Base-by-base conservation (phyloP, 768 basidiomycete genomes). In the Saitozyma podzolica region DNA sequence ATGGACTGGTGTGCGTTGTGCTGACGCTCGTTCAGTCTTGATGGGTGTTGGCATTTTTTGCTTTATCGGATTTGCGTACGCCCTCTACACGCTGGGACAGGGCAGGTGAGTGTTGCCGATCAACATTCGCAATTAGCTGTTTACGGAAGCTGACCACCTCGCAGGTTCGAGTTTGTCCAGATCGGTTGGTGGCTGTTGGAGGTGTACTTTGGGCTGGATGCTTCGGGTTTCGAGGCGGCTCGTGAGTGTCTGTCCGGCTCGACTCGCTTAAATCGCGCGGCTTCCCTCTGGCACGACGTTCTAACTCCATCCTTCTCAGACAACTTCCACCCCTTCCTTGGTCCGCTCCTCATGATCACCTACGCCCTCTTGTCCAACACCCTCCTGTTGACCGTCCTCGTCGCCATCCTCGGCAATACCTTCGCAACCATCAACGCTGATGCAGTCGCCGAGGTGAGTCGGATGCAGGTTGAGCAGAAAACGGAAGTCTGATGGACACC, bases 161-260 rank as follows among this genome's bases (percentile, higher is more conserved):
- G 9, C 49, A 80, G 77, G 54, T 77, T 66, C 64, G 61, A 57
- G 11, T 72, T 61, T 0, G 85, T 85, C 20, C 84, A 85, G 39
- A 91, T 94, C 58, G 87, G 88, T 0, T 96, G 92, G 92, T 95
- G 92, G 91, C 90, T 96, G 87, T 83, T 94, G 20, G 90, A 94
- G 73, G 69, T 78, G 51, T 82, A 81, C 85, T 97, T 98, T 73
- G 95, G 95, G n/a, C 84, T 98, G 7, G 95, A 97, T 79, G 91
- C 92, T 0, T 86, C 83, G 52, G 94, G 94, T 5, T 96, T 98
- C 71, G 86, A 90, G 66, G 83, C 83, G 72, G 86, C 93, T 20
- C 84, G 92, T 91, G 62, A 72, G 89, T 84, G 6, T 42, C 62
- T 56, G 29, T 16, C 6, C 20, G 19, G 13, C 9, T 57, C 17